Base-by-base conservation (phyloP, 305 asterid genomes). In the Fraxinus velutina region DNA sequence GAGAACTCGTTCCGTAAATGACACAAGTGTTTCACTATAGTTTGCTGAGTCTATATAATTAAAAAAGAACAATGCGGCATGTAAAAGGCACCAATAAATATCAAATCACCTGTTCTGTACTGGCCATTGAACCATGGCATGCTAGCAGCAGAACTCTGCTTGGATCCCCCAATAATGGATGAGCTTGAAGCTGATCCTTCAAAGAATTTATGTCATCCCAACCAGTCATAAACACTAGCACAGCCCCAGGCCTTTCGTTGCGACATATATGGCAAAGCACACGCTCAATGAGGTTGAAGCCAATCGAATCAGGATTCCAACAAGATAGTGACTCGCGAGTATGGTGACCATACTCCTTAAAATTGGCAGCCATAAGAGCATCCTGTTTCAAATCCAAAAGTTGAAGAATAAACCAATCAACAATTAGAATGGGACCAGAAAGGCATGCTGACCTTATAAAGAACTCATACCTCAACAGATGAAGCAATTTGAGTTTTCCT, bases 111-210 rank as follows among this genome's bases (percentile, higher is more conserved):
- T 95, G 99, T 79, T 95, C 99, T 52, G 96, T 86, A 88, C 97
- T 95, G 82, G 96, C 88, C 99, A 95, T 95, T 87, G 99, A 95
- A 88, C 99, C 99, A 89, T 95, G 99, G 87, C 99, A 95, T 52
- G 98, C 97, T 87, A 95, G 97, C 87, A 95, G 86, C 83, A 95
- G 90, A 82, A 95, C 97, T 87, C 87, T 91, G 87, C 88, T 92
- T 83, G 93, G 91, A 90, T 94, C 98, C 73, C 99, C 99, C 90
- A 95, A 85, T 27, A 93, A 83, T 29, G 96, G 95, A 90, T 95
- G 94, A 64, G 92, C 92, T 86, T 92, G 93, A 83, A 95, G 99
- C 83, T 93, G 97, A 88, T 92, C 93, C 89, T 95, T 95, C 82
- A 95, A 81, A 83, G 98, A 86, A 86, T 93, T 95, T 88, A 95